Percentiles rank a stretch among this genome's conserved stretches.
These are phyloP conservation scores for Pleurotus giganteus DNA, from an alignment of 768 basidiomycete species.

Conservation along the genomic window DNA sequence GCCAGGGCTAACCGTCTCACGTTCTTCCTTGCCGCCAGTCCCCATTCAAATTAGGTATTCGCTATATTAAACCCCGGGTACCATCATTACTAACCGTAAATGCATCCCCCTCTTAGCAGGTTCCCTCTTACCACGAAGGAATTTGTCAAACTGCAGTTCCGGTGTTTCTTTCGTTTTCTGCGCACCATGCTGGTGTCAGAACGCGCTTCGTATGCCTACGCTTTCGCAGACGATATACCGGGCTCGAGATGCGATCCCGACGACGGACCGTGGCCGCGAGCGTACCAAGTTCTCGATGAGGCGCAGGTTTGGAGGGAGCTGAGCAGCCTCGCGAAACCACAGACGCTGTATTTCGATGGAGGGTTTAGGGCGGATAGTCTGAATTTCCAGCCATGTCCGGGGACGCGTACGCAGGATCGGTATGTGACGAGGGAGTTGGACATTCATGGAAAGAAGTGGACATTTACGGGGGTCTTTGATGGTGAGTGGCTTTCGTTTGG, in stretches of 20 bases:
- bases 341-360: conserved; percentile 36
- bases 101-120: not conserved
- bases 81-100: not conserved
- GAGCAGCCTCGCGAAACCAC: conserved; percentile 48
- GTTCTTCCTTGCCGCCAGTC: conserved; percentile 1
- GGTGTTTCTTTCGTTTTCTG: conserved; percentile 14
- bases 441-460: conserved; percentile 55
- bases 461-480: conserved; percentile 70
- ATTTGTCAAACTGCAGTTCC: conserved; percentile 9
- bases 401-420: conserved; percentile 58
- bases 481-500: conserved; percentile 39
- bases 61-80: conserved; percentile 6
- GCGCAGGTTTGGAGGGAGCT: conserved; percentile 55
- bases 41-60: not conserved
- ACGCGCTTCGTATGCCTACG: conserved; percentile 37
- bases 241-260: conserved; percentile 61
- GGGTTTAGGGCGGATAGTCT: conserved; percentile 52
- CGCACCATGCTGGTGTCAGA: conserved; percentile 39
- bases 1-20: not conserved
- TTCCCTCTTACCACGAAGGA: not conserved
- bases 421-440: conserved; percentile 58
- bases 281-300: conserved; percentile 50
- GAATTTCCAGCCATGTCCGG: conserved; percentile 65
- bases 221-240: conserved; percentile 59
- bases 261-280: conserved; percentile 64